Conservation (phyloP, 2,329 filamentous ascomycete species). For the Aureobasidium pullulans region DNA sequence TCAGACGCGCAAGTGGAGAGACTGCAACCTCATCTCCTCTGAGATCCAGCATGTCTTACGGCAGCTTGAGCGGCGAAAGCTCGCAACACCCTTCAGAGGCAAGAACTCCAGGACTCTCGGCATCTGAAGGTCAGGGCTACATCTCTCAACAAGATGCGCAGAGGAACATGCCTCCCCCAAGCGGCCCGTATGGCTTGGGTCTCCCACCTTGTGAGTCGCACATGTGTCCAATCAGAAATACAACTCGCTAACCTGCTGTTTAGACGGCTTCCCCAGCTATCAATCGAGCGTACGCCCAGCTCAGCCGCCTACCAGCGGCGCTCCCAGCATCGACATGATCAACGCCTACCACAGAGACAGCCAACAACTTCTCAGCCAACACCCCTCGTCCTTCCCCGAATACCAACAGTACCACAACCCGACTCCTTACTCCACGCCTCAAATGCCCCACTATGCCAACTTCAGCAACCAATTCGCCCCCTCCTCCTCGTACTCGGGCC, state of each 20-base stretch:
- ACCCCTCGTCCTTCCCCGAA: constrained; percentile 20
- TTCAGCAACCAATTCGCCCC: constrained; percentile 7
- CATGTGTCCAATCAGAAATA: not conserved
- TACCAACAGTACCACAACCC: constrained; percentile 20
- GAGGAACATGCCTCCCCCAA: constrained; percentile 17
- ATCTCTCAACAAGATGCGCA: constrained; percentile 11
- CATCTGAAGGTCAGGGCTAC: constrained; percentile 7
- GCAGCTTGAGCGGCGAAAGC: constrained; percentile 13
- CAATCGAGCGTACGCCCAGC: constrained; percentile 13
- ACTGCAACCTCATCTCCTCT: constrained; percentile 35
- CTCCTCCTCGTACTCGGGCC: not conserved
- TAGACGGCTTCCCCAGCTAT: constrained; percentile 14
- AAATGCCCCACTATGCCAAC: constrained; percentile 21
- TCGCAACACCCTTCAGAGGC: constrained; percentile 3
- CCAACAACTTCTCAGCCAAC: constrained; percentile 19
- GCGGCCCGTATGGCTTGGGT: constrained; percentile 24
- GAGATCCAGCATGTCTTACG: constrained; percentile 41
- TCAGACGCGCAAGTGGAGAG: constrained; percentile 35
- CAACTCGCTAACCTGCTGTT: constrained; percentile 17
- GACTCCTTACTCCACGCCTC: constrained; percentile 18
- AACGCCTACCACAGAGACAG: constrained; percentile 19
- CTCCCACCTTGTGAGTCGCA: constrained; percentile 25
- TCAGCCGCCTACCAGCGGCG: constrained; percentile 10
- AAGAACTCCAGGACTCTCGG: not conserved
- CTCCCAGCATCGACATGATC: constrained; percentile 15